Percentiles rank a stretch among this genome's conserved stretches.
These are phyloP conservation scores for Populus hybrid DNA, from an alignment of 441 rosid species.

Conservation along the genomic window DNA sequence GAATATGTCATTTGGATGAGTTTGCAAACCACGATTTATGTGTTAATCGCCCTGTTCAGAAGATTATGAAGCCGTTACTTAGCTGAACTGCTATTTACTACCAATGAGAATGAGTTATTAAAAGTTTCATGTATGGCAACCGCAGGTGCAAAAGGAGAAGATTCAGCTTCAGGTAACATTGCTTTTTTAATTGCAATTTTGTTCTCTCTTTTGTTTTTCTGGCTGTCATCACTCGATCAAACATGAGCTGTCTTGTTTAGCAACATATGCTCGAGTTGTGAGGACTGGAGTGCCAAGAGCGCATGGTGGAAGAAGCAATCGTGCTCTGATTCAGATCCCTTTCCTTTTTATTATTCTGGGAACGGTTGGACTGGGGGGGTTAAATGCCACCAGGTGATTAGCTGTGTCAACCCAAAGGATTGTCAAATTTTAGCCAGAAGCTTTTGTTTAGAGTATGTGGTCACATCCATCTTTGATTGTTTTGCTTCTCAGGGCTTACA, in stretches of 20 bases:
- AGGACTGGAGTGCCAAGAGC: conserved; percentile 58
- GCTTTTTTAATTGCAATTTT: background rate
- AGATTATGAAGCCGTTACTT: conserved; percentile 5
- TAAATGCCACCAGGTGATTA: conserved; percentile 61
- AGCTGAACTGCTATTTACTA: background rate
- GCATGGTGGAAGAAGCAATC: conserved; percentile 50
- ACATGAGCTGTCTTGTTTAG: conserved; percentile 30
- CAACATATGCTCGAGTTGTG: conserved; percentile 50
- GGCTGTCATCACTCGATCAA: background rate
- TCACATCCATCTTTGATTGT: background rate
- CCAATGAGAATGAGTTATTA: conserved; percentile 11
- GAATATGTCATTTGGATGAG: conserved; percentile 18
- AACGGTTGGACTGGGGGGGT: conserved; percentile 67
- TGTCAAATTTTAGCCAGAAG: background rate
- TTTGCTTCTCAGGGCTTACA: conserved; percentile 63
- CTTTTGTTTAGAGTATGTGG: background rate
- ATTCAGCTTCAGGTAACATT: conserved; percentile 51
- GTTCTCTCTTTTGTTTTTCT: background rate
- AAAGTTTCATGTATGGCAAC: conserved; percentile 19
- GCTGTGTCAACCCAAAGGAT: background rate
- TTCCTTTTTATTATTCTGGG: conserved; percentile 58
- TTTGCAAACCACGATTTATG: conserved; percentile 39
- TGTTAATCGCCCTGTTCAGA: conserved; percentile 9
- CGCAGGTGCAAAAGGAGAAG: conserved; percentile 45
- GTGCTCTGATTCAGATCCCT: too few species aligned